Percentiles rank a stretch among this genome's conserved stretches.
These are phyloP conservation scores for Scedosporium aurantiacum DNA, from an alignment of 2,329 filamentous ascomycete species.

Conservation along the genomic window DNA sequence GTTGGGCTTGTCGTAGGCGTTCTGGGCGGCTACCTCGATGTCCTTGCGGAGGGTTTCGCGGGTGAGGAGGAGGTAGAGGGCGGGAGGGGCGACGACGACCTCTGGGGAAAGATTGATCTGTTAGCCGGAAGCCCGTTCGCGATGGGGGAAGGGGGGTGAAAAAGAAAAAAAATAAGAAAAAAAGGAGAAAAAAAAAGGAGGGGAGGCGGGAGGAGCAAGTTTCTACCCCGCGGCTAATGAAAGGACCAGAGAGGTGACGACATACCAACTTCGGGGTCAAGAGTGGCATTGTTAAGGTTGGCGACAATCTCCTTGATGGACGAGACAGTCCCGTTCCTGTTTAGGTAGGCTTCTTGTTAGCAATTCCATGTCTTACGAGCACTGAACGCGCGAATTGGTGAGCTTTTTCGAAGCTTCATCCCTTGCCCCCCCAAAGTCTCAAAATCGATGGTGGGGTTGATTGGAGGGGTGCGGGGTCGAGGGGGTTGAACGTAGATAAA, in stretches of 20 bases:
- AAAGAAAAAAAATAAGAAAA: background rate
- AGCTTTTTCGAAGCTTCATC: constrained; percentile 11
- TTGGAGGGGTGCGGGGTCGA: constrained; percentile 16
- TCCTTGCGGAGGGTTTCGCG: constrained; percentile 65
- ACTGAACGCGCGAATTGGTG: background rate
- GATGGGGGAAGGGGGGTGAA: background rate
- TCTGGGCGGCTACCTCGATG: constrained; percentile 85
- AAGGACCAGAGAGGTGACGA: constrained; percentile 13
- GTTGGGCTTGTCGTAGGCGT: constrained; percentile 94
- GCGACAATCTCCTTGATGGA: constrained; percentile 85
- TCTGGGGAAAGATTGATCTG: constrained; percentile 38
- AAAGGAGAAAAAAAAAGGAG: background rate
- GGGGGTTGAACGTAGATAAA: constrained; percentile 12
- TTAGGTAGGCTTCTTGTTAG: background rate
- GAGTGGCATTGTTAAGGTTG: constrained; percentile 74
- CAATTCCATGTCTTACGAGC: background rate
- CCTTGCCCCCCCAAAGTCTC: constrained; percentile 6
- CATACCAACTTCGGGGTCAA: constrained; percentile 66
- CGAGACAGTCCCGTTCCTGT: constrained; percentile 85
- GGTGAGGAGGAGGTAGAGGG: constrained; percentile 81
- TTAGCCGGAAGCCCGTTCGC: too few species aligned
- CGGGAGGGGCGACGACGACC: constrained; percentile 86
- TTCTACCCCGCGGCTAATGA: background rate
- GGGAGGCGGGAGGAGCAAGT: background rate
- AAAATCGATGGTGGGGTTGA: constrained; percentile 5